These are phyloP conservation scores for Mycena albidolilacea DNA, from an alignment of 768 basidiomycete genomes.

Conservation along the genomic window DNA sequence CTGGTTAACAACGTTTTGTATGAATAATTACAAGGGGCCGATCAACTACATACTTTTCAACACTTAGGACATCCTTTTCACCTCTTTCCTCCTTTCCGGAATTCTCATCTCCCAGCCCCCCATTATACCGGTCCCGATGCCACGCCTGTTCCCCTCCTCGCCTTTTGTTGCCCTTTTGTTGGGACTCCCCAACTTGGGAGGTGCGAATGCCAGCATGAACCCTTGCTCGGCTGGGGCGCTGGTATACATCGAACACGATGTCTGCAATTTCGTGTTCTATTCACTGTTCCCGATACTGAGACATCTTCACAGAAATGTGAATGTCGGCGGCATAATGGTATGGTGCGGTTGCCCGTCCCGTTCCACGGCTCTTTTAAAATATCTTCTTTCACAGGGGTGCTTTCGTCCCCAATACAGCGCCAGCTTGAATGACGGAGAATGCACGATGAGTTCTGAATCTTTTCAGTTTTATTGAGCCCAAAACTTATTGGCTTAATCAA, in stretches of 20 bases:
- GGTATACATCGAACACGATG: background rate
- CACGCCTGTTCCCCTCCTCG: constrained; percentile 5
- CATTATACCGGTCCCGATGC: background rate
- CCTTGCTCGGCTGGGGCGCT: constrained; percentile 17
- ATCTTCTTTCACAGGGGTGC: constrained; percentile 11
- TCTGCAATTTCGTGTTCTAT: background rate
- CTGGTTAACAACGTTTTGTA: no score
- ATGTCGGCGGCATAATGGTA: constrained; percentile 33
- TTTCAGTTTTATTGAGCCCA: background rate
- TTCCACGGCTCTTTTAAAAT: background rate
- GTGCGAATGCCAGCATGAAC: background rate
- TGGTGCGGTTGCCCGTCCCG: constrained; percentile 15
- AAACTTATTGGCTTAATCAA: no score
- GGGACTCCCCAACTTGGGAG: background rate
- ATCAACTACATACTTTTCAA: background rate
- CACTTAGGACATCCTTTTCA: background rate
- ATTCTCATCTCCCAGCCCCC: background rate
- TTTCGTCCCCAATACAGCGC: constrained; percentile 32
- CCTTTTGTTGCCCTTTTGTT: background rate
- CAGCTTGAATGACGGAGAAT: constrained; percentile 9
- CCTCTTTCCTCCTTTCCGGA: background rate
- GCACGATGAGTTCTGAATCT: constrained; percentile 1
- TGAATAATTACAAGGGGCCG: no score
- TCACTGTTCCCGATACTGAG: background rate
- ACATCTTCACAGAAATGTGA: constrained; percentile 25